Conservation (phyloP, 1,139 yeast species). For the Yamadazyma triangularis region DNA sequence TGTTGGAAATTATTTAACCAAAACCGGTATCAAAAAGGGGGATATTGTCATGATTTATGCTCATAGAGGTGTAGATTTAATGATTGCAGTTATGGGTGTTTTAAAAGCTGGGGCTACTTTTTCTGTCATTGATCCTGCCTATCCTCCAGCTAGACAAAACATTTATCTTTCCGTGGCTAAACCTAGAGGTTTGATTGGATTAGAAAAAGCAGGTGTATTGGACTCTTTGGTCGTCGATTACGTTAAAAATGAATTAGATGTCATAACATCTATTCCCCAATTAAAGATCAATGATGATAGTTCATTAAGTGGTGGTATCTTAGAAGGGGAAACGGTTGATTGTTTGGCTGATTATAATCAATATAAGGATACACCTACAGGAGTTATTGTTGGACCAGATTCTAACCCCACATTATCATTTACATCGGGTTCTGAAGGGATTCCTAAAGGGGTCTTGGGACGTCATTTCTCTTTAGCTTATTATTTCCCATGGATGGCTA, state of each 20-base stretch:
- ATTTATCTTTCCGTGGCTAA: slow-evolving; percentile 88
- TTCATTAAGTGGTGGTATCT: slow-evolving; percentile 56
- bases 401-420: slow-evolving; percentile 94
- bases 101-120: slow-evolving; percentile 98
- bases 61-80: slow-evolving; percentile 92
- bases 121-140: slow-evolving; percentile 97
- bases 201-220: slow-evolving; percentile 83
- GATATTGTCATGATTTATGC: slow-evolving; percentile 98
- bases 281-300: slow-evolving; percentile 77
- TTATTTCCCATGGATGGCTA: slow-evolving; percentile 98
- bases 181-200: slow-evolving; percentile 85
- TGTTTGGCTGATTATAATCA: slow-evolving; percentile 44
- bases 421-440: slow-evolving; percentile 98
- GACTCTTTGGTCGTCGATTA: slow-evolving; percentile 75
- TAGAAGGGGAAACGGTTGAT: slow-evolving; percentile 34
- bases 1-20: slow-evolving; percentile 82
- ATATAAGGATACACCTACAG: slow-evolving; percentile 57
- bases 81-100: slow-evolving; percentile 97
- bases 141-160: slow-evolving; percentile 97
- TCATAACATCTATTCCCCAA: slow-evolving; percentile 70
- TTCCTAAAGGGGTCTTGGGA: slow-evolving; percentile 98
- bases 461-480: slow-evolving; percentile 95
- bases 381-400: slow-evolving; percentile 96
- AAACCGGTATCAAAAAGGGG: slow-evolving; percentile 79
- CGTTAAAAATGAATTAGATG: slow-evolving; percentile 64